Evolutionary conservation across 495 filamentous ascomycete genomes (phyloP), one percentile per base, ranked within the genome.

Genomic region (Darksidea phi): DNA sequence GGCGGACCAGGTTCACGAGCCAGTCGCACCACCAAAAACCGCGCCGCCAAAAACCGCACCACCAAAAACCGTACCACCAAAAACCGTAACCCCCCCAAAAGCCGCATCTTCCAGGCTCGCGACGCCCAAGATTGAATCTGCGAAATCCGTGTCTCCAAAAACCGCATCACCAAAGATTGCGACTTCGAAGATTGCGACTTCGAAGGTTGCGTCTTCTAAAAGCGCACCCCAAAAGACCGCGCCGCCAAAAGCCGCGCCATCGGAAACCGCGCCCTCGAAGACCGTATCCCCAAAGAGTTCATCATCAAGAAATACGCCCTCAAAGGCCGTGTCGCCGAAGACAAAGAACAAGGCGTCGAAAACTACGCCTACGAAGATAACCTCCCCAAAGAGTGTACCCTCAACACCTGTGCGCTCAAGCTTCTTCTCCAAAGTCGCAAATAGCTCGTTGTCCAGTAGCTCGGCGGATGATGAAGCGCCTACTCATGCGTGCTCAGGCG

Each of bases 361-460:
- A 34, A 18, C 32, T 32, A 12, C 37, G 32, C 12, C 53, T 23
- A 6, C 53, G 6, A 45, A 56, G 18, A 56, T 8, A 8, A 6
- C 51, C 15, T 54, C 53, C 13, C 10, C 53, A 6, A 56, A 56
- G 53, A 47, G 37, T 24, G 41, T 25, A 25, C 53, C 53, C 20
- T 24, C 53, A 2, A 56, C 37, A 56, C 38, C 53, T 10, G 24
- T 56, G 13, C 53, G 53, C 53, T 47, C 53, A 20, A 46, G 32
- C 6, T 10, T 25, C 23, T 42, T 46, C 36, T 56, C 53, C 6
- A 20, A 41, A 18, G 20, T 38, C 32, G 51, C 24, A n/a, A n/a
- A n/a, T n/a, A n/a, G n/a, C n/a, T n/a, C n/a, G n/a, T n/a, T n/a
- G n/a, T n/a, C n/a, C n/a, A n/a, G n/a, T n/a, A n/a, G n/a, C n/a